These are phyloP conservation scores for Penicillium parvum DNA, from an alignment of 495 filamentous ascomycete species.

Conservation along the genomic window DNA sequence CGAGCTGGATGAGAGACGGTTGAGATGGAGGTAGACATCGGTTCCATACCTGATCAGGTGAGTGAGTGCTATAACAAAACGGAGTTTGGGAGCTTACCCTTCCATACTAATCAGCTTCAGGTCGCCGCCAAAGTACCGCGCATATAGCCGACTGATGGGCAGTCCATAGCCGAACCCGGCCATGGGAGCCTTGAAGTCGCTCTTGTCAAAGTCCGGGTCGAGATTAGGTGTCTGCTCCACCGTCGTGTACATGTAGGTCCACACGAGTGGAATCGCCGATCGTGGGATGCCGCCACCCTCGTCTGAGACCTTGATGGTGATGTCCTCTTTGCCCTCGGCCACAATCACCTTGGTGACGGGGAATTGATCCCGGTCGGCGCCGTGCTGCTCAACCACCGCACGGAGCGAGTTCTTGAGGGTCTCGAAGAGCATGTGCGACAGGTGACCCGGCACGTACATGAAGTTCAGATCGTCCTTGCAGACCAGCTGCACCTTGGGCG, in stretches of 20 bases:
- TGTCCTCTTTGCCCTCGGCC: conserved; percentile 95
- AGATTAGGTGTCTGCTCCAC: conserved; percentile 92
- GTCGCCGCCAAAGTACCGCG: conserved; percentile 95
- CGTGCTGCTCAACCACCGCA: conserved; percentile 93
- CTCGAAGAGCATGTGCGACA: conserved; percentile 99
- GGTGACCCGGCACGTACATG: conserved; percentile 98
- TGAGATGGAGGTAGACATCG: conserved; percentile 96
- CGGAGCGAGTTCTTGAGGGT: conserved; percentile 97
- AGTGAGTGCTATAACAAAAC: background rate
- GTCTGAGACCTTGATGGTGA: conserved; percentile 95
- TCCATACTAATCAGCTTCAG: conserved; percentile 99
- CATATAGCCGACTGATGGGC: conserved; percentile 89
- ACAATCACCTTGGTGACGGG: conserved; percentile 96
- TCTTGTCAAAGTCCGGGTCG: conserved; percentile 97
- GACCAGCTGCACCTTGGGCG: conserved; percentile 92
- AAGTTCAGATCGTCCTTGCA: conserved; percentile 91
- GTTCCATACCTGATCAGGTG: conserved; percentile 75
- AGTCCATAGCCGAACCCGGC: conserved; percentile 96
- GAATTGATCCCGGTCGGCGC: conserved; percentile 90
- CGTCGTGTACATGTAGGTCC: conserved; percentile 99
- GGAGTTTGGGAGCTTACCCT: conserved; percentile 61
- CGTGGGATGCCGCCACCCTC: conserved; percentile 94
- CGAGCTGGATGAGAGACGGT: conserved; percentile 88
- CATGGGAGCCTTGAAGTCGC: conserved; percentile 99
- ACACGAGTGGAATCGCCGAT: conserved; percentile 87